phyloP scores from a whole-genome alignment of 495 filamentous ascomycete species.

The Opeltia flavorubescens region DNA sequence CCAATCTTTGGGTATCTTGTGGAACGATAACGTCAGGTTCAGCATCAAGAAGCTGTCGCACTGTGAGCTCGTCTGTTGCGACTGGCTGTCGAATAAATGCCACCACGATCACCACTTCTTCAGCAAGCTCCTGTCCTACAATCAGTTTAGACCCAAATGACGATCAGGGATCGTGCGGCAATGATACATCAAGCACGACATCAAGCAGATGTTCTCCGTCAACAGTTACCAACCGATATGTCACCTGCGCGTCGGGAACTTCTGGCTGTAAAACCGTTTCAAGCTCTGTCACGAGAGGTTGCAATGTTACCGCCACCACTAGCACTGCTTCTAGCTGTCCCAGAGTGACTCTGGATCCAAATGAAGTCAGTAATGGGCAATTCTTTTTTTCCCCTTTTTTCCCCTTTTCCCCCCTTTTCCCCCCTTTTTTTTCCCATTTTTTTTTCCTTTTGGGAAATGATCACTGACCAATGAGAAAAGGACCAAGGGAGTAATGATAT shows the following conservation, averaged over 20 bases:
- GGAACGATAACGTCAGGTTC: not conserved
- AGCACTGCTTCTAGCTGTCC: too few relatives aligned
- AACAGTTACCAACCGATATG: not conserved
- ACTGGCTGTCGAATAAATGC: not conserved
- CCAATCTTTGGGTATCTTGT: conserved; percentile 1
- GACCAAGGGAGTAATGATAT: not conserved
- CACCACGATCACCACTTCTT: not conserved
- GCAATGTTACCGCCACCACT: too few relatives aligned
- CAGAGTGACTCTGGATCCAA: not conserved
- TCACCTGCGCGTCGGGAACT: not conserved
- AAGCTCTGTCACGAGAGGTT: too few relatives aligned
- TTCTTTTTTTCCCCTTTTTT: too few relatives aligned
- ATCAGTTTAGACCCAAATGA: not conserved
- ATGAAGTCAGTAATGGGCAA: too few relatives aligned
- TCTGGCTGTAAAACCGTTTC: too few relatives aligned
- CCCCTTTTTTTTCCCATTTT: too few relatives aligned
- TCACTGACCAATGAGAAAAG: too few relatives aligned
- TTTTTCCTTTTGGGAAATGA: too few relatives aligned
- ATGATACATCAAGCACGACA: not conserved
- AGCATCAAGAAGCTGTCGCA: not conserved
- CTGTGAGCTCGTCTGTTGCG: not conserved
- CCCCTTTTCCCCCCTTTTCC: too few relatives aligned
- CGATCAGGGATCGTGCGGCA: not conserved
- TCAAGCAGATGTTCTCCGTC: not conserved
- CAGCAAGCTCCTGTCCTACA: not conserved